Conservation (phyloP, 1,284 basidiomycete genomes). For the Ceratobasidium sp. region DNA sequence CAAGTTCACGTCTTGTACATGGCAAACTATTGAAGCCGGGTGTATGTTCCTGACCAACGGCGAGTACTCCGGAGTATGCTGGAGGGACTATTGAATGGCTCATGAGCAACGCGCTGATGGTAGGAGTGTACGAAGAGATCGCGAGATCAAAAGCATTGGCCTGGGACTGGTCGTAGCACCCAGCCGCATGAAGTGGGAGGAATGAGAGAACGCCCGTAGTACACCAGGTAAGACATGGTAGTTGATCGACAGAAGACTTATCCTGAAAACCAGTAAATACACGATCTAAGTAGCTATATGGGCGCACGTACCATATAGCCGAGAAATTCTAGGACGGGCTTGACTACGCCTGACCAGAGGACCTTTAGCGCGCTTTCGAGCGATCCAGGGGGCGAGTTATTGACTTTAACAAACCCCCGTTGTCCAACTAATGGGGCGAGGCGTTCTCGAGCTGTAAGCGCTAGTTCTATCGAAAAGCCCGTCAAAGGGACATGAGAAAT, state of each 20-base stretch:
- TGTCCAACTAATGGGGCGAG: not conserved
- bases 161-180: not conserved
- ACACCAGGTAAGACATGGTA: not conserved
- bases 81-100: not conserved
- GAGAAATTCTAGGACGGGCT: not conserved
- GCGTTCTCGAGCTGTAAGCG: not conserved
- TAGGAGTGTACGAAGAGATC: conserved; percentile 1
- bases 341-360: not conserved
- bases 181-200: not conserved
- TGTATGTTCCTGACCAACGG: not conserved
- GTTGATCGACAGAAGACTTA: not conserved
- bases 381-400: not conserved
- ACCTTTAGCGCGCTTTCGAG: not conserved
- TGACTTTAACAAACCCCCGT: not conserved
- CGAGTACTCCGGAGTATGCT: not conserved
- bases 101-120: not conserved
- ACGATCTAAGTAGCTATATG: not conserved
- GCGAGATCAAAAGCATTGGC: not conserved
- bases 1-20: not conserved
- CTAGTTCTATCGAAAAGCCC: not conserved
- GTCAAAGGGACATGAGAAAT: not conserved
- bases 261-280: not conserved
- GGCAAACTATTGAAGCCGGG: not conserved
- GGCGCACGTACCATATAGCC: not conserved
- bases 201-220: not conserved